Base-by-base conservation (phyloP, 441 rosid species). In the Mallotus repandus region DNA sequence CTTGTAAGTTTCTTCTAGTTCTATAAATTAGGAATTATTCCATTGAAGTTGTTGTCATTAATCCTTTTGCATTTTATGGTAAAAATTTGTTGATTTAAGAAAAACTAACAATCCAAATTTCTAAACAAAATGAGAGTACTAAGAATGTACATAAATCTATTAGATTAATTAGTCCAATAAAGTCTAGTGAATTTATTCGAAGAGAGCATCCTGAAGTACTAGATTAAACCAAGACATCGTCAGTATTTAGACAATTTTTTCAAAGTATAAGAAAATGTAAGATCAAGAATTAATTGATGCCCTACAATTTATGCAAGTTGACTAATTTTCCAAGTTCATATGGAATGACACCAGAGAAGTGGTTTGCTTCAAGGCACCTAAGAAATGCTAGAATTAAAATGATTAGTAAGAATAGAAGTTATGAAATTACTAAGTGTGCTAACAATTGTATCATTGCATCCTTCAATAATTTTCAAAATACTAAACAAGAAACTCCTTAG, bases 301-400 rank as follows among this genome's bases (percentile, higher is more conserved):
- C 90, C 82, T 80, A 93, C 95, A 93, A 59, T 76, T 77, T 76
- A 48, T 76, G 46, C 84, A 95, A 78, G 80, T 89, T 82, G 75
- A 71, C 79, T 77, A 95, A 77, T 58, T 85, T 84, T 65, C 93
- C 98, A 13, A 95, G 87, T 76, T 89, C 92, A 54, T 82, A 65
- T 50, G 99, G 96, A 48, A 92, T 69, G 25, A 70, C 66, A 65
- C 98, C 98, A 56, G 85, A 86, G 73, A 95, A 86, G 52, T 73
- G 85, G 85, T 95, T 95, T 63, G 92, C 79, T 79, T 92, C 96
- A 35, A 95, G 87, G 84, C 62, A 64, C 77, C 99, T 95, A 81
- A 62, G 14, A 9, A 49, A 41, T 41, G 50, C n/a, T 16, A 63
- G 63, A 48, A 66, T 22, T 14, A 55, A 11, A 76, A 6, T 7